A percentile compares a stretch with the other conserved stretches of the same genome.
phyloP scores from a whole-genome alignment of 2,329 filamentous ascomycete species.

The Clarireedia monteithiana region DNA sequence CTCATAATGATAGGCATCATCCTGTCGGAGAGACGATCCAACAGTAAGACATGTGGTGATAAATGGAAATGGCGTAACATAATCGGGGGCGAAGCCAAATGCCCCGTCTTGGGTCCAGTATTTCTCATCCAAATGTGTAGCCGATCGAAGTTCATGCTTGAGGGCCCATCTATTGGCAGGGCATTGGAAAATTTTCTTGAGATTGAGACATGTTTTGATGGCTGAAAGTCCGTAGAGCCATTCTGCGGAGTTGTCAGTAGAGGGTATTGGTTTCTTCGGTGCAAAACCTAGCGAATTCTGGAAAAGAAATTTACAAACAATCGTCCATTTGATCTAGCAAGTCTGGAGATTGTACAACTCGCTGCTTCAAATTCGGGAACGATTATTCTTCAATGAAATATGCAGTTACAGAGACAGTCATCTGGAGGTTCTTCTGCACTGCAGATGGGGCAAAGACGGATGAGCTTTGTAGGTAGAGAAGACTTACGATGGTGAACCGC shows the following conservation, averaged over 20 bases:
- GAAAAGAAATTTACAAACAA: too few relatives aligned
- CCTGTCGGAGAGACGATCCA: neutral
- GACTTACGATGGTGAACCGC: constrained; percentile 12
- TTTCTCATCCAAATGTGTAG: neutral
- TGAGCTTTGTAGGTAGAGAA: neutral
- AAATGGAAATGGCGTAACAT: neutral
- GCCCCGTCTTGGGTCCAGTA: neutral
- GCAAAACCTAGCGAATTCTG: too few relatives aligned
- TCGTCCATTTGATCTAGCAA: too few relatives aligned
- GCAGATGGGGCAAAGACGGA: neutral
- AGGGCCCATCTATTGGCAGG: constrained; percentile 15
- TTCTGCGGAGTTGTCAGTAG: neutral
- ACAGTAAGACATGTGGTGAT: neutral
- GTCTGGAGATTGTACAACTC: too few relatives aligned
- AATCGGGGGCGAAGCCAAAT: neutral
- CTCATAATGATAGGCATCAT: neutral
- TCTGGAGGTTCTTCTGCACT: too few relatives aligned
- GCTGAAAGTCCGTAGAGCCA: constrained; percentile 1
- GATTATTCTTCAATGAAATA: too few relatives aligned
- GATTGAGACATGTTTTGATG: constrained; percentile 11
- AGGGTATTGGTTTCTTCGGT: too few relatives aligned
- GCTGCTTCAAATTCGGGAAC: too few relatives aligned
- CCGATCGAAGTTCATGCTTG: constrained; percentile 14
- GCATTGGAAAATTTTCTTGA: constrained; percentile 14
- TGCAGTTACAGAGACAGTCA: too few relatives aligned